These are phyloP conservation scores for Pseudocercospora cruenta DNA, from an alignment of 2,329 filamentous ascomycete genomes.

Conservation along the genomic window DNA sequence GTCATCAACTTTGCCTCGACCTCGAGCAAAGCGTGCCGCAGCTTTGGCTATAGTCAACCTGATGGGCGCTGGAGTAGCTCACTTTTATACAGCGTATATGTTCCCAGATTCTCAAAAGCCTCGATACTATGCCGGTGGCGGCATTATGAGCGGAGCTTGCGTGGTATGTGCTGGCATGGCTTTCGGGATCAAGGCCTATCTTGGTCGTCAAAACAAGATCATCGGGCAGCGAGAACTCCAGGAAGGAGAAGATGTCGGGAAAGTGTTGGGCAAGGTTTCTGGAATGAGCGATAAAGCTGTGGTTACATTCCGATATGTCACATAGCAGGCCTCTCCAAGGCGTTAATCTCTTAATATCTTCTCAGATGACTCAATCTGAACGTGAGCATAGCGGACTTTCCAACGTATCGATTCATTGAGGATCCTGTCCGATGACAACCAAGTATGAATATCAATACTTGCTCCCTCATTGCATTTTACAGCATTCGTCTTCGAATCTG, in stretches of 20 bases:
- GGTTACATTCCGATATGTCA: neutral
- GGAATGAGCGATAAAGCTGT: neutral
- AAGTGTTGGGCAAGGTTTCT: neutral
- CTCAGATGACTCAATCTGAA: too few species aligned
- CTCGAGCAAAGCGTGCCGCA: conserved; percentile 2
- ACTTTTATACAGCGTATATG: conserved; percentile 1
- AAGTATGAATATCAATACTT: neutral
- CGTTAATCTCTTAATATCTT: neutral
- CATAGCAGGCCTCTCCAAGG: neutral
- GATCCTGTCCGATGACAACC: neutral
- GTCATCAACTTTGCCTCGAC: neutral
- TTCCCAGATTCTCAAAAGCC: conserved; percentile 1
- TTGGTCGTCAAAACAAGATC: neutral
- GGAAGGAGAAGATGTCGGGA: neutral
- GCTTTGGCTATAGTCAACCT: neutral
- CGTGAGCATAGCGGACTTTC: too few species aligned
- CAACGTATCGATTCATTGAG: neutral
- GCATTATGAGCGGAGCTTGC: conserved; percentile 5
- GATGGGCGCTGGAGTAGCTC: conserved; percentile 5
- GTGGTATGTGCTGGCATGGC: neutral
- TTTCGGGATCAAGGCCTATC: neutral
- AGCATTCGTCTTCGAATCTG: neutral
- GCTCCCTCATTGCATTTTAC: neutral
- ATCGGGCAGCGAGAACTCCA: neutral
- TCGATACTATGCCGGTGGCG: neutral